Percentiles rank a stretch among this genome's conserved stretches.
These are phyloP conservation scores for Russula vinacea DNA, from an alignment of 768 basidiomycete genomes.

Conservation along the genomic window DNA sequence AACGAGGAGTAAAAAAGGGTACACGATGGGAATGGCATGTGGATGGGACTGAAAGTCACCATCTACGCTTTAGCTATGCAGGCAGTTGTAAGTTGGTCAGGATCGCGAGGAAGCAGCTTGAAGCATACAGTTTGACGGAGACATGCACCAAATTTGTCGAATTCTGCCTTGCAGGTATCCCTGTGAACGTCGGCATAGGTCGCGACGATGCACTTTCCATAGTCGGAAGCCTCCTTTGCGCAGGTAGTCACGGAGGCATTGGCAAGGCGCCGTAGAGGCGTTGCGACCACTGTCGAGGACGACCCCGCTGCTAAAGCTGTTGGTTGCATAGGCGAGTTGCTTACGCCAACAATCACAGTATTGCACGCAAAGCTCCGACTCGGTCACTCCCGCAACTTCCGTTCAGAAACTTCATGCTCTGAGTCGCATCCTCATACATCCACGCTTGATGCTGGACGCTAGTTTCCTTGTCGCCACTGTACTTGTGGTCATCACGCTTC, in stretches of 20 bases:
- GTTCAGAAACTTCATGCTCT: conserved; percentile 4
- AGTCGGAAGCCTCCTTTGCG: conserved; percentile 64
- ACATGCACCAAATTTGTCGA: conserved; percentile 78
- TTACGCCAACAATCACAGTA: not conserved
- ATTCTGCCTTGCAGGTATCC: conserved; percentile 83
- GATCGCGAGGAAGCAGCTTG: not conserved
- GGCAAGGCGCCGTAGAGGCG: conserved; percentile 64
- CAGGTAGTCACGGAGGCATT: conserved; percentile 70
- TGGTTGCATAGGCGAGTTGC: conserved; percentile 26
- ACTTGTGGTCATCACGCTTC: conserved; percentile 50
- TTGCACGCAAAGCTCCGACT: no score
- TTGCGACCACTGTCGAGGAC: conserved; percentile 35
- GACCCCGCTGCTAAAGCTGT: conserved; percentile 15
- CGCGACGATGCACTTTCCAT: conserved; percentile 85
- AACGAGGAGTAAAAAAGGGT: not conserved
- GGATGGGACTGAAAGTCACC: conserved; percentile 37
- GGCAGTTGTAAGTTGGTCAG: not conserved
- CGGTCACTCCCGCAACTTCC: not conserved
- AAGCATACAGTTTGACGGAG: conserved; percentile 68
- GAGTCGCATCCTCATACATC: not conserved
- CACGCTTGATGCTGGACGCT: conserved; percentile 48
- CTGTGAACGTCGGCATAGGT: conserved; percentile 81
- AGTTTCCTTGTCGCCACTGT: conserved; percentile 64
- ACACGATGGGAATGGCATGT: not conserved
- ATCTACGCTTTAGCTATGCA: conserved; percentile 54